These are phyloP conservation scores for Phylloporus sp. DNA, from an alignment of 1,284 basidiomycete genomes.

Conservation along the genomic window DNA sequence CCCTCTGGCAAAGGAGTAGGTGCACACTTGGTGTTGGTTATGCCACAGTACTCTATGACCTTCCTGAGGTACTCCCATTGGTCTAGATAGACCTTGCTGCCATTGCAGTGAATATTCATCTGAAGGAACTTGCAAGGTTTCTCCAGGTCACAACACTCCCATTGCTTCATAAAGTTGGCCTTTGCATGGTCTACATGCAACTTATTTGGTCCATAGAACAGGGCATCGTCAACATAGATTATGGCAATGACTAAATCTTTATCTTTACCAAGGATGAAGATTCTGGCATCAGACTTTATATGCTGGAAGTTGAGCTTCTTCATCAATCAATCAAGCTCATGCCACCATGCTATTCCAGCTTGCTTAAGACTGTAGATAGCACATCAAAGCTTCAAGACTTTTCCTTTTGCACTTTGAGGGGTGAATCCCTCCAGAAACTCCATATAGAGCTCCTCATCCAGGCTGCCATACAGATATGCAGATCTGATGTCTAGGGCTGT, in stretches of 20 bases:
- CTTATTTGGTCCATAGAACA: not conserved
- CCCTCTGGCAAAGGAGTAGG: too few species aligned
- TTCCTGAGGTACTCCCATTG: too few species aligned
- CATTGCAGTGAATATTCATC: not conserved
- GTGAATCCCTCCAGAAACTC: not conserved
- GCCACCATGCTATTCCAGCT: not conserved
- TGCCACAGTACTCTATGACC: too few species aligned
- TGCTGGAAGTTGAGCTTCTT: too few species aligned
- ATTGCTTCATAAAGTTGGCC: not conserved
- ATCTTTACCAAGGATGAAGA: not conserved
- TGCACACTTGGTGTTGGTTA: too few species aligned
- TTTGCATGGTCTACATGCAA: not conserved
- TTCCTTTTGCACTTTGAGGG: not conserved
- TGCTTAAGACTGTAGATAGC: constrained; percentile 6
- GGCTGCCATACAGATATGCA: not conserved
- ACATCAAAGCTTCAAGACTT: not conserved
- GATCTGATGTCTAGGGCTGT: not conserved
- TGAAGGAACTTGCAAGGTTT: not conserved
- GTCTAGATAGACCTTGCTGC: too few species aligned
- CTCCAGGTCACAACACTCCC: not conserved
- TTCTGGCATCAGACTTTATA: too few species aligned
- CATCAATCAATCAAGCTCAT: not conserved
- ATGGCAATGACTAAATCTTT: not conserved
- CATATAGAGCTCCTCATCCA: not conserved
- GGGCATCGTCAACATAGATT: not conserved